Percentiles rank a stretch among this genome's conserved stretches.
These are phyloP conservation scores for Quercus alba DNA, from an alignment of 306 rosid genomes.

Conservation along the genomic window DNA sequence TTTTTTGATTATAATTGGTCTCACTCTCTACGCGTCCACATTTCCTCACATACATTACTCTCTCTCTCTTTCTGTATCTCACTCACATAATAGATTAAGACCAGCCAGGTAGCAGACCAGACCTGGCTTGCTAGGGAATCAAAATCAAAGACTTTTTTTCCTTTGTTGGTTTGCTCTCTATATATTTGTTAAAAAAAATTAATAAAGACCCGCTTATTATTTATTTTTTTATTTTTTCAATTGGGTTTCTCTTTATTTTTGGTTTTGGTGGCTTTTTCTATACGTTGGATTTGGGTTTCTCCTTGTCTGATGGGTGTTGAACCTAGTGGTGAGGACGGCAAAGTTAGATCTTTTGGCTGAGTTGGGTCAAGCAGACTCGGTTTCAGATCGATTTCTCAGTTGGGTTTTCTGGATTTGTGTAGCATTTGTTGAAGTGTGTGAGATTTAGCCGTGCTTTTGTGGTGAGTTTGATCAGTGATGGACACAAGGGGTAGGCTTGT, in stretches of 20 bases:
- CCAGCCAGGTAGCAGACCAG: slow-evolving; percentile 36
- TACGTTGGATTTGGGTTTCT: slow-evolving; percentile 28
- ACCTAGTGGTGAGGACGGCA: slow-evolving; percentile 22
- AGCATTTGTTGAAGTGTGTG: neutral
- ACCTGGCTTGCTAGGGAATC: slow-evolving; percentile 46
- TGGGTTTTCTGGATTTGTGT: slow-evolving; percentile 13
- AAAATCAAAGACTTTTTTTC: neutral
- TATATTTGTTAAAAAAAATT: neutral
- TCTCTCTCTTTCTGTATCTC: slow-evolving; percentile 22
- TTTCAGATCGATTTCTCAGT: slow-evolving; percentile 28
- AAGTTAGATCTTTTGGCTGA: slow-evolving; percentile 36
- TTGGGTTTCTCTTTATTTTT: neutral
- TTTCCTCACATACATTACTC: slow-evolving; percentile 25
- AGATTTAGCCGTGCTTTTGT: neutral
- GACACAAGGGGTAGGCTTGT: slow-evolving; percentile 85
- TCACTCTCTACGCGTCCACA: slow-evolving; percentile 62
- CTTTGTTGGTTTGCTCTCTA: too few species aligned
- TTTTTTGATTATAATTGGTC: slow-evolving; percentile 14
- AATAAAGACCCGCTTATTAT: neutral
- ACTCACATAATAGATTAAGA: slow-evolving; percentile 28
- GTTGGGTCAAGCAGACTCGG: slow-evolving; percentile 12
- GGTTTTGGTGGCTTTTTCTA: slow-evolving; percentile 15
- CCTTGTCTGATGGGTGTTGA: slow-evolving; percentile 21
- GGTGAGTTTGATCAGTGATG: slow-evolving; percentile 40
- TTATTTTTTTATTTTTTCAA: neutral